Evolutionary conservation across 2,329 filamentous ascomycete genomes (phyloP), one percentile per base, ranked within the genome.

Genomic region (Lecanicillium sp.): DNA sequence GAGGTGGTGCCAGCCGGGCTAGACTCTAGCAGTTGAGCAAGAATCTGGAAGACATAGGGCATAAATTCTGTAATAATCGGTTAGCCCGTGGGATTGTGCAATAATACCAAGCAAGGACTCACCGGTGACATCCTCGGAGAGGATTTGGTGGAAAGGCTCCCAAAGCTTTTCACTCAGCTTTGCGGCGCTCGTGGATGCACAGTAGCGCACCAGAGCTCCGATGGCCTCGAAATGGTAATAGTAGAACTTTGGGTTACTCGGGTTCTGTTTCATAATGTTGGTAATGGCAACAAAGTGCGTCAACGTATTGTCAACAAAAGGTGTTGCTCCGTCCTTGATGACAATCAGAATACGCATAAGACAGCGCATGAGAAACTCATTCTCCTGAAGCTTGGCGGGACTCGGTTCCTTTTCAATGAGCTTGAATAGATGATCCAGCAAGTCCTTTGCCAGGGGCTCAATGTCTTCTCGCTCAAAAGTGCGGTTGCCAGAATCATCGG

Each of bases 151-250:
- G 57, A 96, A 92, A 1, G 89, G 85, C 38, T 78, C 71, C 69
- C 92, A 95, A 2, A 98, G 71, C 41, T 80, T 79, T 43, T 80
- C 73, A 55, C 95, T 87, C 36, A 96, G 75, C 50, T 83, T 79
- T 19, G 78, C 73, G 9, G 85, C 78, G 47, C 85, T 77, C 3
- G 72, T 70, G 3, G 62, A 44, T 65, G 82, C 55, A 71, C 85
- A 64, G 72, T 80, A 70, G 73, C 63, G 59, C 16, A 96, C 85
- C 34, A 98, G 71, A 13, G 92, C 90, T 25, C 92, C 92, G 33
- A 98, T 68, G 3, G 87, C 85, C 65, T 98, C 92, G 46, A 98
- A 98, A 58, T 95, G 87, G 61, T 90, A 98, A 68, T 98, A 98
- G 65, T 95, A 95, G 66, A 98, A 98, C 11, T 87, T 78, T 3